Percentiles rank a stretch among this genome's conserved stretches.
These are phyloP conservation scores for Guillardia theta DNA, from an alignment of 78 protist genomes.

Conservation along the genomic window DNA sequence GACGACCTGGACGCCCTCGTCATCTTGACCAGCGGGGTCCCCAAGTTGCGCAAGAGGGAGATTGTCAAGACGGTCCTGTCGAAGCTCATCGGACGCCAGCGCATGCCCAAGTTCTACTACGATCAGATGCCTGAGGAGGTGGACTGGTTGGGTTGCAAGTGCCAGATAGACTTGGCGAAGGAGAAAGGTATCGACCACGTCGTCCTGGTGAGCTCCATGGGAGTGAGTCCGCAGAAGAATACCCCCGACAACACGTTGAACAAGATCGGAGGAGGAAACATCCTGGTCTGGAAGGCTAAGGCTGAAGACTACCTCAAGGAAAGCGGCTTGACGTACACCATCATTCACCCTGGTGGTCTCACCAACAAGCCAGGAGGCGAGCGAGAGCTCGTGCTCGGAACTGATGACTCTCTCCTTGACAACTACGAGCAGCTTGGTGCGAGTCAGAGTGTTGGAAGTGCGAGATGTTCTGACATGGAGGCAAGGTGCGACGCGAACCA, in stretches of 20 bases:
- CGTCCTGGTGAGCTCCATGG: not conserved
- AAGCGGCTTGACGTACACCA: not conserved
- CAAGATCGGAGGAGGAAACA: not conserved
- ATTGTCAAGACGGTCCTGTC: not conserved
- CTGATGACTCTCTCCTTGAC: not conserved
- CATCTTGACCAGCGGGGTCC: not conserved
- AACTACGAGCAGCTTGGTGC: not conserved
- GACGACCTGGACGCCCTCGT: not conserved
- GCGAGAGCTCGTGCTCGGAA: slow-evolving; percentile 6
- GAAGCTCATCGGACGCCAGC: not conserved
- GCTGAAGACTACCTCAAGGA: not conserved
- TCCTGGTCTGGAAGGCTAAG: slow-evolving; percentile 10
- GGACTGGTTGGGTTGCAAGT: slow-evolving; percentile 11
- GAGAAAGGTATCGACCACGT: not conserved
- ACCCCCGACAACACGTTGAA: slow-evolving; percentile 19
- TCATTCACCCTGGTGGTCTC: not conserved
- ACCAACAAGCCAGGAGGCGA: not conserved
- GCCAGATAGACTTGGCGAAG: not conserved
- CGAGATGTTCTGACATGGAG: not conserved
- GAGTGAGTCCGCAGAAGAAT: not conserved
- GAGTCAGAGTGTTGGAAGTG: not conserved
- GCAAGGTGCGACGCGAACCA: not conserved
- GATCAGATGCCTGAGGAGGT: slow-evolving; percentile 1
- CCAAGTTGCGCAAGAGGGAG: slow-evolving; percentile 1
- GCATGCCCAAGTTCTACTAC: slow-evolving; percentile 30